These are phyloP conservation scores for Physcomitrium patens DNA, from an alignment of 225 moss, liverwort and hornwort genomes.

Conservation along the genomic window DNA sequence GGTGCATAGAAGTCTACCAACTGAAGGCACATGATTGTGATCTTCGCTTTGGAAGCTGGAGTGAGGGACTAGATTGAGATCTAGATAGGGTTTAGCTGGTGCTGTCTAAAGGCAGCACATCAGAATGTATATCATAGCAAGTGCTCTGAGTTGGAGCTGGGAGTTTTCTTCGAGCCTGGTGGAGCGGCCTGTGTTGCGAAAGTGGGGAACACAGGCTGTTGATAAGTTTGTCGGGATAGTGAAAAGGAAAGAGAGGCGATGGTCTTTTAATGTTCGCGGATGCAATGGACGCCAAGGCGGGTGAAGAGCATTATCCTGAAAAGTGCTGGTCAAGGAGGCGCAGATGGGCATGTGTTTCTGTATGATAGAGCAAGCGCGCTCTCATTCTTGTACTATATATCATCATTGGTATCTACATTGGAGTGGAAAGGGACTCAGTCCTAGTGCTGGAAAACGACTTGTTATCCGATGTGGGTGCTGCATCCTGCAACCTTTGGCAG, in stretches of 20 bases:
- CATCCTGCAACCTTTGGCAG: constrained; percentile 60
- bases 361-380: constrained; percentile 63
- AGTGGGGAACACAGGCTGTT: constrained; percentile 35
- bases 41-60: constrained; percentile 68
- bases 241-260: constrained; percentile 20
- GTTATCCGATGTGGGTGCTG: constrained; percentile 63
- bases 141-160: constrained; percentile 45
- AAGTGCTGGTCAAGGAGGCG: constrained; percentile 48
- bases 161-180: constrained; percentile 40
- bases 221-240: constrained; percentile 22
- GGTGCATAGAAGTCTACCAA: constrained; percentile 55
- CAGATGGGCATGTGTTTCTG: constrained; percentile 47
- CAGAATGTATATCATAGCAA: constrained; percentile 64
- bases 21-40: constrained; percentile 44
- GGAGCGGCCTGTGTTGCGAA: constrained; percentile 40
- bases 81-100: constrained; percentile 45
- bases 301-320: constrained; percentile 42
- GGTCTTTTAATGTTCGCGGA: constrained; percentile 31
- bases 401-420: constrained; percentile 65
- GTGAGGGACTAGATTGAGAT: constrained; percentile 57
- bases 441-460: constrained; percentile 62
- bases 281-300: constrained; percentile 48
- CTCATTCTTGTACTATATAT: constrained; percentile 68
- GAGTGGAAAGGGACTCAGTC: constrained; percentile 44
- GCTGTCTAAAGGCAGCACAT: constrained; percentile 44